Base-by-base conservation (phyloP, 2,329 filamentous ascomycete genomes). In the Acrodontium crateriforme region DNA sequence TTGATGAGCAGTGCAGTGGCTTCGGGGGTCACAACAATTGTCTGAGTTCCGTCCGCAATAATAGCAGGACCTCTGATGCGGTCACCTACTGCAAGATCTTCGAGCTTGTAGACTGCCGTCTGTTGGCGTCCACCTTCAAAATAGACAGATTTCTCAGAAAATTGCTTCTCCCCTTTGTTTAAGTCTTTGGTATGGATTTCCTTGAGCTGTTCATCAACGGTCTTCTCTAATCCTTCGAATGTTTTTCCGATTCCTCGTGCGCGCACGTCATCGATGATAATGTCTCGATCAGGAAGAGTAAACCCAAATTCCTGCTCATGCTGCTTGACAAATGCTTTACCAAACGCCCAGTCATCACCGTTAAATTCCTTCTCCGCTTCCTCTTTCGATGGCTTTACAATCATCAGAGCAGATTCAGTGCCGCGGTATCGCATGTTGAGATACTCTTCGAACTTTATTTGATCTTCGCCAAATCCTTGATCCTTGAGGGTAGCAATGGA, bases 241-340 rank as follows among this genome's bases (percentile, higher is more conserved):
- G 81, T 87, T 63, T 84, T 91, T 25, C 82, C 85, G 36, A 93
- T 91, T 9, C 83, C 83, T 31, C 87, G 69, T 4, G 85, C 80
- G 21, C 85, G 74, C 3, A 93, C 79, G 50, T 93, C 85, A 37
- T 93, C 85, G 6, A 94, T 67, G 24, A 93, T 84, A 29, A 93
- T 81, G 41, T 93, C 82, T 30, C 84, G 67, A 34, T 91, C 80
- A 14, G 74, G 73, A 2, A 94, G 62, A 0, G 80, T 91, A 47
- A 94, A 94, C 0, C 84, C 84, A 47, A 94, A 94, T 48, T 94
- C 85, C 47, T 89, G 84, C 28, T 83, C 75, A 48, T 94, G 85
- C 42, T 92, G 82, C 42, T 74, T 73, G 17, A 91, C 63, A 45
- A 95, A 94, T 0, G 82, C 84, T 39, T 75, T 70, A 3, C 77